Evolutionary conservation across 179 eudicot species (phyloP), one percentile per base, ranked within the genome.

Genomic region (Amaranthus tricolor): DNA sequence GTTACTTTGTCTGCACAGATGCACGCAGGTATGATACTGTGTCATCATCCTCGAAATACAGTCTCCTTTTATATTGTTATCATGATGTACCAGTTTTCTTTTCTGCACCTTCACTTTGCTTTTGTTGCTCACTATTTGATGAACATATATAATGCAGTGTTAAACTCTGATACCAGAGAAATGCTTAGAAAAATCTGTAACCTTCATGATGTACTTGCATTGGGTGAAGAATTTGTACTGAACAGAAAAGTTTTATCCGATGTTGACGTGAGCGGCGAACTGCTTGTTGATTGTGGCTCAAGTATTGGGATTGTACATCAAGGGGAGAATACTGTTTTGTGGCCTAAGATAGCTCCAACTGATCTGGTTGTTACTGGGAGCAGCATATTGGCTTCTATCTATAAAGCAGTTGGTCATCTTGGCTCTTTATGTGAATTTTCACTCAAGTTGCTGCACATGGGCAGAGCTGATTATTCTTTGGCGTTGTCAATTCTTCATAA

Each of bases 351-450:
- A 61, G 96, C 93, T 81, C 81, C 93, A 66, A 64, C 80, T 57
- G 51, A 78, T 49, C 81, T 83, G 72, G 72, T 92, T 76, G 78
- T 90, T 16, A 87, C 82, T 21, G 97, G 87, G 67, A 80, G 86
- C 58, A 53, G 85, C 47, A 62, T 89, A 31, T 79, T 94, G 72
- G 96, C 93, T 56, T 88, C 96, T 60, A 62, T 90, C 72, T 90
- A 89, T 82, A 74, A 74, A 40, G 86, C 89, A 53, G 74, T 81
- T 78, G 91, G 86, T 68, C 80, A 76, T 43, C 62, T 84, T 77
- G 88, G 84, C 62, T 77, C 70, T 69, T 21, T 94, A 74, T 88
- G 91, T 67, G 95, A 92, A 77, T 71, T 78, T 66, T 90, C 97
- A 6, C 84, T 84, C 82, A 85, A 77, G 75, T 66, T 90, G 58